Percentiles rank a stretch among this genome's conserved stretches.
These are phyloP conservation scores for Xanthoconium stramineum DNA, from an alignment of 768 basidiomycete species.

Conservation along the genomic window DNA sequence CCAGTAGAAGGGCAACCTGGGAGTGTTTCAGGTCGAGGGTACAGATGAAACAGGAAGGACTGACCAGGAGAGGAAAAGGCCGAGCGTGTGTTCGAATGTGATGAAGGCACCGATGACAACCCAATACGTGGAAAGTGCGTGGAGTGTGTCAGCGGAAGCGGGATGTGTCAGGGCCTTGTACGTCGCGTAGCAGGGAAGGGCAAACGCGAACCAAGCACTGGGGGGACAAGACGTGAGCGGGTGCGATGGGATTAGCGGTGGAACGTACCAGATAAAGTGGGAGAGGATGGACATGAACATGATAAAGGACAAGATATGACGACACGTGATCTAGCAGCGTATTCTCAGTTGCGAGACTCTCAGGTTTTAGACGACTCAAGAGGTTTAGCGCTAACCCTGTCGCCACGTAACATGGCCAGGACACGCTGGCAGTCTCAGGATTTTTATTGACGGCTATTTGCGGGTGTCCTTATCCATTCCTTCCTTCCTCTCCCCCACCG, in stretches of 20 bases:
- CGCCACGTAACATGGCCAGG: conserved; percentile 2
- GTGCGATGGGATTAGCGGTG: background rate
- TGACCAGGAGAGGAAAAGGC: conserved; percentile 66
- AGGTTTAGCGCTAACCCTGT: background rate
- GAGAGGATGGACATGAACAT: conserved; percentile 53
- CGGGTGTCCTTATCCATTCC: conserved; percentile 6
- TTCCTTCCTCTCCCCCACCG: background rate
- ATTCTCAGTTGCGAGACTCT: too few relatives aligned
- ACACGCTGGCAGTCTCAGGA: background rate
- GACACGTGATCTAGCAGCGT: background rate
- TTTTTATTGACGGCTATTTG: conserved; percentile 23
- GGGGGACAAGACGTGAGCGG: conserved; percentile 14
- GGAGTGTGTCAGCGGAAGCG: conserved; percentile 51
- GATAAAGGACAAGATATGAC: background rate
- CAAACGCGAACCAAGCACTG: conserved; percentile 71
- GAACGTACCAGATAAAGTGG: conserved; percentile 44
- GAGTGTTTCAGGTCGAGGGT: conserved; percentile 6
- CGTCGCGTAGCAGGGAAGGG: conserved; percentile 60
- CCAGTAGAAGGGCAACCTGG: conserved; percentile 76
- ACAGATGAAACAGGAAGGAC: conserved; percentile 12
- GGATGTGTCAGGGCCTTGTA: conserved; percentile 62
- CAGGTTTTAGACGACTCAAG: too few relatives aligned
- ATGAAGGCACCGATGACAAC: conserved; percentile 55
- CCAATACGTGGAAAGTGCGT: conserved; percentile 64
- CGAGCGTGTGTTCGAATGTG: conserved; percentile 59